phyloP scores from a whole-genome alignment of 1,139 yeast species.

The Eremothecium sinecaudum region DNA sequence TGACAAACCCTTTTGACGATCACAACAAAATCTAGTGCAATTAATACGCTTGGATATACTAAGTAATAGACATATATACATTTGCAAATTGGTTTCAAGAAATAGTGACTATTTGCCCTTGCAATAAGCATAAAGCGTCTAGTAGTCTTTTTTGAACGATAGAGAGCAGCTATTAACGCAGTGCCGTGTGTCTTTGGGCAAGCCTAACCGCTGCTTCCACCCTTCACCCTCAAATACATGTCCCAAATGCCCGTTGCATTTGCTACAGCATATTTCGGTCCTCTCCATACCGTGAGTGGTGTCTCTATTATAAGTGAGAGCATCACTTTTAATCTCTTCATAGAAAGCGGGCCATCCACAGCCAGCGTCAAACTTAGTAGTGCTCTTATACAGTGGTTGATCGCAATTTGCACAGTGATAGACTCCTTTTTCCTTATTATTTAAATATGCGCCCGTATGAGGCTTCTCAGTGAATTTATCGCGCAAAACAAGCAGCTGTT shows the following conservation, averaged over 20 bases:
- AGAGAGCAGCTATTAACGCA: slow-evolving; percentile 85
- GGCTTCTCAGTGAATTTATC: slow-evolving; percentile 82
- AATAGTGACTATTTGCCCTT: too few species aligned
- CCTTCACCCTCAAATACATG: slow-evolving; percentile 96
- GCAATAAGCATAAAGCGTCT: too few species aligned
- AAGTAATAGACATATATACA: too few species aligned
- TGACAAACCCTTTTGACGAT: slow-evolving; percentile 24
- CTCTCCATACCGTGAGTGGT: slow-evolving; percentile 62
- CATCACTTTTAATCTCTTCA: slow-evolving; percentile 68
- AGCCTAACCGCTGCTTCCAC: slow-evolving; percentile 40
- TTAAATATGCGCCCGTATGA: slow-evolving; percentile 56
- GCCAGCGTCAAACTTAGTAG: slow-evolving; percentile 75
- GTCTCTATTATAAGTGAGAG: slow-evolving; percentile 57
- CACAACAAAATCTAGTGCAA: slow-evolving; percentile 14
- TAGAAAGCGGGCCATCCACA: slow-evolving; percentile 99
- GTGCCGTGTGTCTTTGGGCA: slow-evolving; percentile 86
- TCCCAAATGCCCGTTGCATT: slow-evolving; percentile 93
- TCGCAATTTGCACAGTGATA: slow-evolving; percentile 83
- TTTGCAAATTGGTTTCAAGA: too few species aligned
- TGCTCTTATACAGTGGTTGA: slow-evolving; percentile 66
- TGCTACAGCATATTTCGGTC: slow-evolving; percentile 77
- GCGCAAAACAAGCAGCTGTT: slow-evolving; percentile 70
- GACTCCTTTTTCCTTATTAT: slow-evolving; percentile 44
- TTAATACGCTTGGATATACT: background rate
- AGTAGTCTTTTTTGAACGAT: slow-evolving; percentile 46